Percentiles rank a stretch among this genome's conserved stretches.
These are phyloP conservation scores for Dichotomopilus funicola DNA, from an alignment of 2,329 filamentous ascomycete species.

Conservation along the genomic window DNA sequence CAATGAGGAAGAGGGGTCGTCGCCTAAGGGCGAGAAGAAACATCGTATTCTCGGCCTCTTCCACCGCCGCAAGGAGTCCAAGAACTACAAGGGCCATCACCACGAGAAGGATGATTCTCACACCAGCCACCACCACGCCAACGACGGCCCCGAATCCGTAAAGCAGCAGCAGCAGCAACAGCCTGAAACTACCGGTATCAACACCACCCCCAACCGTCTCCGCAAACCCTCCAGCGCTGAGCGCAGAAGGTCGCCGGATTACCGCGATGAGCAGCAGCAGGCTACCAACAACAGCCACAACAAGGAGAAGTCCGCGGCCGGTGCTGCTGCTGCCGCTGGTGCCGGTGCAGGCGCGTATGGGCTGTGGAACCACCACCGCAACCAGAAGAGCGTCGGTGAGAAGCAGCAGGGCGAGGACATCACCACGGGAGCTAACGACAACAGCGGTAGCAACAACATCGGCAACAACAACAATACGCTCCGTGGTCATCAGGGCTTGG, in stretches of 20 bases:
- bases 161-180: background rate
- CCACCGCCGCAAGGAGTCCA: conserved; percentile 17
- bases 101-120: background rate
- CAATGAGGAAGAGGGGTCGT: conserved; percentile 5
- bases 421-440: too few species aligned
- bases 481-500: background rate
- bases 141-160: background rate
- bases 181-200: background rate
- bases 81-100: conserved; percentile 4
- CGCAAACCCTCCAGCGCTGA: conserved; percentile 11
- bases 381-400: conserved; percentile 10
- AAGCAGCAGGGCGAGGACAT: background rate
- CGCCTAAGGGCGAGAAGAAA: conserved; percentile 14
- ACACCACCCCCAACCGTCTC: conserved; percentile 2
- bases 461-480: too few species aligned
- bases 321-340: conserved; percentile 16
- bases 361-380: conserved; percentile 12
- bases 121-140: background rate
- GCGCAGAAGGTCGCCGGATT: background rate
- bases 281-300: conserved; percentile 1
- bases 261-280: background rate
- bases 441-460: too few species aligned
- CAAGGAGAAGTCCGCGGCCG: conserved; percentile 15
- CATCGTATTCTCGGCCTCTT: conserved; percentile 22
- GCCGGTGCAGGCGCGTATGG: conserved; percentile 1